A percentile compares a stretch with the other conserved stretches of the same genome.
These are phyloP conservation scores for Verticillium tricorpus DNA, from an alignment of 2,329 filamentous ascomycete species.

Conservation along the genomic window DNA sequence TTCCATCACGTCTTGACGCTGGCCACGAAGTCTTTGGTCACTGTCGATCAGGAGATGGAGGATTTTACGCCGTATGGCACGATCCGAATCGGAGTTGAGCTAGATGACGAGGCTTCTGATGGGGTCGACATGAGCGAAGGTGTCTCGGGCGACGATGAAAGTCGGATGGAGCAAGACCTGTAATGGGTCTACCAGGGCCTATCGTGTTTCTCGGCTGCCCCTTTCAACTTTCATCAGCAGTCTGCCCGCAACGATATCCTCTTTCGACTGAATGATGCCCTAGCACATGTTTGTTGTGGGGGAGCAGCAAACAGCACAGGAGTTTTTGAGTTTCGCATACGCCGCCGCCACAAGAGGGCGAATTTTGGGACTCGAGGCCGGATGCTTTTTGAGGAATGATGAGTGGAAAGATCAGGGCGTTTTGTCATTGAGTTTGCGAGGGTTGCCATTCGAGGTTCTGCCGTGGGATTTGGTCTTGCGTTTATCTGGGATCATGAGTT, in stretches of 20 bases:
- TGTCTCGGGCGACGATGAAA: not conserved
- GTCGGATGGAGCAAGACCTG: not conserved
- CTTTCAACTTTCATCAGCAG: too few relatives aligned
- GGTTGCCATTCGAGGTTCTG: not conserved
- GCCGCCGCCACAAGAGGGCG: too few relatives aligned
- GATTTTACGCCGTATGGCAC: slow-evolving; percentile 36
- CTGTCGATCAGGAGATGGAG: slow-evolving; percentile 54
- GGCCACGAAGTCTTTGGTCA: slow-evolving; percentile 59
- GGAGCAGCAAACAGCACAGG: not conserved
- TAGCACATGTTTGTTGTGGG: too few relatives aligned
- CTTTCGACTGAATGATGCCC: too few relatives aligned
- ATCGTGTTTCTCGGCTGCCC: too few relatives aligned
- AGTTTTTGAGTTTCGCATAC: not conserved
- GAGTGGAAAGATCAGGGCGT: not conserved
- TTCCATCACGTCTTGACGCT: slow-evolving; percentile 71
- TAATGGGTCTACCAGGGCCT: not conserved
- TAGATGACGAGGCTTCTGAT: not conserved
- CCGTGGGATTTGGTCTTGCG: too few relatives aligned
- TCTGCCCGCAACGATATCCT: too few relatives aligned
- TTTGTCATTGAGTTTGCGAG: not conserved
- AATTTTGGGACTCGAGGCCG: too few relatives aligned
- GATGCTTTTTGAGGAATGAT: too few relatives aligned
- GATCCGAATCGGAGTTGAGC: slow-evolving; percentile 36
- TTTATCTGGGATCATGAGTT: too few relatives aligned
- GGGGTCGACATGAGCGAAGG: not conserved